Base-by-base conservation (phyloP, 2,329 filamentous ascomycete genomes). In the Corniculantispora saksenae region DNA sequence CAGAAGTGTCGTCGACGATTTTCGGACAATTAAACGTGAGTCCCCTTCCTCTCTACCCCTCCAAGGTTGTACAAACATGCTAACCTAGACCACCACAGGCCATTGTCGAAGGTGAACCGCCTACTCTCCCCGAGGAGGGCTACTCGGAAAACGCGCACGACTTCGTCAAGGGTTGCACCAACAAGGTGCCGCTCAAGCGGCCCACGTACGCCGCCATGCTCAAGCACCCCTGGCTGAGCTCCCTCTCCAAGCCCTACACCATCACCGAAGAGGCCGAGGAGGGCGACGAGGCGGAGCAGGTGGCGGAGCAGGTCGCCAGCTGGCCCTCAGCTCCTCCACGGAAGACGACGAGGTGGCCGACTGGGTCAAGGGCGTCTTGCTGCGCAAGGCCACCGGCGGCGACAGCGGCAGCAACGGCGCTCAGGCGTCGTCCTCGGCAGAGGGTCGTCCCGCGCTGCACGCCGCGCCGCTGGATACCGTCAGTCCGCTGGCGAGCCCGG, bases 1-100 rank as follows among this genome's bases (percentile, higher is more conserved):
- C 95, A 0, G 95, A 99, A 77, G 95, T 96, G 1, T 98, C 96
- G 70, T 95, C 94, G 76, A 98, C 97, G 74, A 99, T 99, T 70
- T 98, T 99, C 82, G 96, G 93, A 73, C 95, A 99, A 76, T 83
- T 99, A 40, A 96, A 91, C 72, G 95, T 98, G 84, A 89, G 94
- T 88, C 21, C 21, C 32, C 29, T 56, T 63, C 13, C 8, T 38
- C 17, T 38, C 12, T 35, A 58, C 61, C n/a, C 59, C 23, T 48
- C 10, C 17, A 63, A 21, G 27, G 15, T n/a, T 19, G 6, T 12
- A 4, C 40, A 25, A n/a, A n/a, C n/a, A n/a, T 40, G 45, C 56
- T 69, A 61, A 70, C 68, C 35, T 38, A 66, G n/a, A 21, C 57
- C 25, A 54, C 54, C 45, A 32, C 70, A 99, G 95, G 95, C 95